These are phyloP conservation scores for Daldinia decipiens DNA, from an alignment of 495 filamentous ascomycete genomes.

Conservation along the genomic window DNA sequence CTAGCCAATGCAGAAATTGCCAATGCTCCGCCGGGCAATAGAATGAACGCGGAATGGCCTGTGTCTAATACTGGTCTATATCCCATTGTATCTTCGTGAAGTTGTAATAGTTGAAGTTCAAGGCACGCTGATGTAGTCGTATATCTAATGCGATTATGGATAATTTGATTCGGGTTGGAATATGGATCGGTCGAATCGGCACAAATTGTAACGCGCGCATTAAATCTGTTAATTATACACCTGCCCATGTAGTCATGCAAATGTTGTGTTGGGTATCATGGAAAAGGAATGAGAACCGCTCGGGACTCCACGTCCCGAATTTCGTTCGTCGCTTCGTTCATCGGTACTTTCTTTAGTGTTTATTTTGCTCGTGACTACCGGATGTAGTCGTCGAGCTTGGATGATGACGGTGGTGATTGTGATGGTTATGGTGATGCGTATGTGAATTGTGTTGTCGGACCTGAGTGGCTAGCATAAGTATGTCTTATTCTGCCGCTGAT, in stretches of 20 bases:
- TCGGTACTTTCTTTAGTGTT: conserved; percentile 23
- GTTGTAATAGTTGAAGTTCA: conserved; percentile 1
- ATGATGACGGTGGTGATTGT: conserved; percentile 44
- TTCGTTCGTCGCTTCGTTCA: conserved; percentile 5
- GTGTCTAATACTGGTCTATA: conserved; percentile 40
- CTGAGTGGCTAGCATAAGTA: conserved; percentile 22
- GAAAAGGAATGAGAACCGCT: conserved; percentile 21
- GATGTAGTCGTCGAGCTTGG: conserved; percentile 30
- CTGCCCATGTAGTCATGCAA: conserved; percentile 29
- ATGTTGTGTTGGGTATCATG: conserved; percentile 44
- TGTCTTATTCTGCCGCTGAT: neutral
- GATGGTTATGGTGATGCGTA: conserved; percentile 40
- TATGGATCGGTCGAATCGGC: conserved; percentile 1
- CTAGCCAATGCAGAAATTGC: conserved; percentile 31
- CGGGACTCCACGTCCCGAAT: conserved; percentile 7
- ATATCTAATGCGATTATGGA: conserved; percentile 43
- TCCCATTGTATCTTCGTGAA: conserved; percentile 17
- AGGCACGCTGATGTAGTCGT: conserved; percentile 15
- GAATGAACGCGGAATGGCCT: conserved; percentile 7
- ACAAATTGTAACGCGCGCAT: conserved; percentile 12
- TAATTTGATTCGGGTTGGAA: conserved; percentile 4
- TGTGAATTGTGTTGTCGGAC: conserved; percentile 43
- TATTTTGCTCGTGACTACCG: conserved; percentile 36
- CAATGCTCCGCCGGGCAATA: conserved; percentile 11
- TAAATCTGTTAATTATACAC: conserved; percentile 22